These are phyloP conservation scores for Aspergillus sclerotialis DNA, from an alignment of 2,329 filamentous ascomycete species.

Conservation along the genomic window DNA sequence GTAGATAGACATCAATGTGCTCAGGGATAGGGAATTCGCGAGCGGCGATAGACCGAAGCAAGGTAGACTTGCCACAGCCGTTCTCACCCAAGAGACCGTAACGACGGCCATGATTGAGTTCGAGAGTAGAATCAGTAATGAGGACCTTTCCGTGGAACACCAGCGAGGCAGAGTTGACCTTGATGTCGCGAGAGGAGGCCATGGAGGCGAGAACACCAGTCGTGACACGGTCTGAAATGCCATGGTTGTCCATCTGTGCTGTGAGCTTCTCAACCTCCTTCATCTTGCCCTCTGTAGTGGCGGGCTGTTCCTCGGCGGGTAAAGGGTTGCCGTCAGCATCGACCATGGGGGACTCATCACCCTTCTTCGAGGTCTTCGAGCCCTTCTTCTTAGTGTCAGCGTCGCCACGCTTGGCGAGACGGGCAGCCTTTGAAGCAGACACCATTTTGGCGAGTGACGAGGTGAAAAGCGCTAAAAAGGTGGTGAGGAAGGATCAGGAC, in stretches of 20 bases:
- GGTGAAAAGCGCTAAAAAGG: slow-evolving; percentile 5
- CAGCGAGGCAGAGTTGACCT: slow-evolving; percentile 86
- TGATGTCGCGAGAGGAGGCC: slow-evolving; percentile 81
- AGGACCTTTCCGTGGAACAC: slow-evolving; percentile 98
- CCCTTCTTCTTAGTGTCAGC: slow-evolving; percentile 72
- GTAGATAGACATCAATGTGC: slow-evolving; percentile 94
- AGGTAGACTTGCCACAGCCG: slow-evolving; percentile 97
- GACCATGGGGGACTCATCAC: slow-evolving; percentile 58
- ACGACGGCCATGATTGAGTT: slow-evolving; percentile 84
- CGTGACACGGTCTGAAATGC: slow-evolving; percentile 94
- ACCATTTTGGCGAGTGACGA: slow-evolving; percentile 46
- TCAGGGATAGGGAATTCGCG: slow-evolving; percentile 95
- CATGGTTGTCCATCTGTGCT: slow-evolving; percentile 91
- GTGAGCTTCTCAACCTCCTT: slow-evolving; percentile 80
- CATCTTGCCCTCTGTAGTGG: slow-evolving; percentile 64
- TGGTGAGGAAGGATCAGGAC: slow-evolving; percentile 2
- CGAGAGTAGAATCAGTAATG: slow-evolving; percentile 86
- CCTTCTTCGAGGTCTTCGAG: slow-evolving; percentile 56
- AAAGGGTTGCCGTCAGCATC: slow-evolving; percentile 54
- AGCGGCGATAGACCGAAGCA: slow-evolving; percentile 87
- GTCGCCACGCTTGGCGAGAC: slow-evolving; percentile 61
- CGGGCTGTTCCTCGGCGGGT: slow-evolving; percentile 56
- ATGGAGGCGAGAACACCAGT: slow-evolving; percentile 92
- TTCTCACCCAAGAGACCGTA: slow-evolving; percentile 97
- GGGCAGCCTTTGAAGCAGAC: slow-evolving; percentile 62